A percentile compares a stretch with the other conserved stretches of the same genome.
phyloP scores from a whole-genome alignment of 352 stramenopile genomes.

The Globisporangium nodosum region DNA sequence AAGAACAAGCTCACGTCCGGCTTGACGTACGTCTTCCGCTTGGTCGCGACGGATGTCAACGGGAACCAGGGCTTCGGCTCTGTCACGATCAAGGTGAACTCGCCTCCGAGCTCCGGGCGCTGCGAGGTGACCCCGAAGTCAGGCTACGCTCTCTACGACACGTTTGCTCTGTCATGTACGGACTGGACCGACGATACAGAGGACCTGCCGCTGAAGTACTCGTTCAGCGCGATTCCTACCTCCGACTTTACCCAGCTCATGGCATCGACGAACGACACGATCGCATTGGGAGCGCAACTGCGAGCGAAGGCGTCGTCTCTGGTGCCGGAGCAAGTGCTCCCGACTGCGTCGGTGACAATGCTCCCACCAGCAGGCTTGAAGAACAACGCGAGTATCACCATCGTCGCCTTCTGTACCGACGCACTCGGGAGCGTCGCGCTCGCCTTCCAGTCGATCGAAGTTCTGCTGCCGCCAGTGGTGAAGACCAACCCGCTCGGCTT shows the following conservation, averaged over 20 bases:
- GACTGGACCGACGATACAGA: conserved; percentile 57
- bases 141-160: conserved; percentile 49
- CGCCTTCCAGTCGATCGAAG: conserved; percentile 27
- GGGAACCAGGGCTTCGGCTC: conserved; percentile 48
- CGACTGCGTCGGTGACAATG: conserved; percentile 30
- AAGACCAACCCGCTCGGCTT: conserved; percentile 33
- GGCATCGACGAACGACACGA: conserved; percentile 14
- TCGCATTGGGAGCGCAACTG: conserved; percentile 19
- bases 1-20: conserved; percentile 52
- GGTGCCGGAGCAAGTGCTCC: conserved; percentile 31
- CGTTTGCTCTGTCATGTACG: conserved; percentile 40
- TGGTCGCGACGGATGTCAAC: conserved; percentile 46
- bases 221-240: conserved; percentile 44
- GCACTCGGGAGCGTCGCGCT: conserved; percentile 30
- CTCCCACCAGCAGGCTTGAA: conserved; percentile 25
- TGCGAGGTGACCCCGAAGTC: conserved; percentile 37
- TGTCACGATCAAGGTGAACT: conserved; percentile 48
- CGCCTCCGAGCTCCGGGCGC: conserved; percentile 44
- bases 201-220: conserved; percentile 57
- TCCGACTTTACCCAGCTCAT: conserved; percentile 20
- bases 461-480: conserved; percentile 28
- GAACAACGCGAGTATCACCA: conserved; percentile 30
- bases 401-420: conserved; percentile 58
- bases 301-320: conserved; percentile 28
- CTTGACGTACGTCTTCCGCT: conserved; percentile 61